phyloP scores from a whole-genome alignment of 805 yeast species.

The Jamesozyma spencerorum region DNA sequence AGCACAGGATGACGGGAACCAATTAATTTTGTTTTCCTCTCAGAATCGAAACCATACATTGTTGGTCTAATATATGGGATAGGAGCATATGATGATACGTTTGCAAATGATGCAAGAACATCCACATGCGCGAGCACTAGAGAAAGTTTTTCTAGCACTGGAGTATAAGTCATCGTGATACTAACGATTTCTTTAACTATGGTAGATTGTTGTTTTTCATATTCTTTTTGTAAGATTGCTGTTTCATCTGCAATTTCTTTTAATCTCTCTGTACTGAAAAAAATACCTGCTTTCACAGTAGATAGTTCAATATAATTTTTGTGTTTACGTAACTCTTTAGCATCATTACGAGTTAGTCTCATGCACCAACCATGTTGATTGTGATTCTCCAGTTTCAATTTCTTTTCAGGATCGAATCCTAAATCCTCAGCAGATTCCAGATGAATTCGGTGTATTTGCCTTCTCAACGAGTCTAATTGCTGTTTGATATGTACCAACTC shows the following conservation, averaged over 20 bases:
- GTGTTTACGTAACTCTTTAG: conserved; percentile 55
- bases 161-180: conserved; percentile 73
- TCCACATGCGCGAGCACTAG: conserved; percentile 64
- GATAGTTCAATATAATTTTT: conserved; percentile 66
- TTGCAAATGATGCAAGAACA: conserved; percentile 79
- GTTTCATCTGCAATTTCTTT: conserved; percentile 51
- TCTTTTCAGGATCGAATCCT: conserved; percentile 75
- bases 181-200: conserved; percentile 75
- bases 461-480: conserved; percentile 45
- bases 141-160: conserved; percentile 63
- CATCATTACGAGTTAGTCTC: conserved; percentile 84
- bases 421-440: conserved; percentile 61
- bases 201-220: conserved; percentile 64
- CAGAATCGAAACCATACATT: conserved; percentile 42
- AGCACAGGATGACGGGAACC: conserved; percentile 93
- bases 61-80: conserved; percentile 69
- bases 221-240: conserved; percentile 50
- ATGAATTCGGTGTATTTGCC: conserved; percentile 52
- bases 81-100: conserved; percentile 74
- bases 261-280: conserved; percentile 67
- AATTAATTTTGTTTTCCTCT: conserved; percentile 46
- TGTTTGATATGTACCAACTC: conserved; percentile 51
- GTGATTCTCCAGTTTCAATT: conserved; percentile 81
- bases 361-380: conserved; percentile 90
- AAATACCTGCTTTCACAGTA: conserved; percentile 93